Base-by-base conservation (phyloP, 1,284 basidiomycete species). In the Ganoderma sp. region DNA sequence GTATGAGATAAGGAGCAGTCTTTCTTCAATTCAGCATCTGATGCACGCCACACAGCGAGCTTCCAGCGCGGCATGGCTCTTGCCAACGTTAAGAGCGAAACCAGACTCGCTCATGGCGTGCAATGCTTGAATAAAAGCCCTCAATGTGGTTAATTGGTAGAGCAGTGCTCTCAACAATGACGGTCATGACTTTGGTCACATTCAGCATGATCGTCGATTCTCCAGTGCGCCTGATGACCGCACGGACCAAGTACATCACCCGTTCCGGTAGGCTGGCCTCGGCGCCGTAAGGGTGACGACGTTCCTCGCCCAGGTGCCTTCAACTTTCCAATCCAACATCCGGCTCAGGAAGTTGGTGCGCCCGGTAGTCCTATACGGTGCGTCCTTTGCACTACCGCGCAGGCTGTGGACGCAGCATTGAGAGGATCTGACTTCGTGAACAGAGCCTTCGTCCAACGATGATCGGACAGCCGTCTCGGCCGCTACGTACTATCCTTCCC, bases 191-290 rank as follows among this genome's bases (percentile, higher is more conserved):
- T n/a, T 19, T 14, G 6, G 34, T n/a, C 28, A 15, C 14, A 6
- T 28, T 57, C 28, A 34, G 34, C 28, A 57, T 32, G 17, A 19
- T 63, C 19, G 19, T 50, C 50, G 50, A 63, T 32, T 32, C 50
- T 63, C 62, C 50, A 50, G 62, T 15, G 48, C 50, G 28, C 62
- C 62, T 10, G 48, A n/a, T 2, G 50, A 37, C 34, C n/a, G 15
- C 37, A 63, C 48, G 19, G 37, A 39, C 45, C 32, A 32, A 32
- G 32, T 42, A 56, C 32, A 63, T 50, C 2, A 63, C 62, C 52
- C 61, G 28, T 63, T 34, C 32, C 41, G 3, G 61, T 41, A 5
- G 61, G 61, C 14, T 63, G 34, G 61, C 52, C 61, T 50, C 12
- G 48, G 61, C 43, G 19, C 45, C 3, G n/a, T 32, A 9, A n/a